Evolutionary conservation across 345 rosid genomes (phyloP), one percentile per base, ranked within the genome.

Genomic region (Raphanus raphanistrum): DNA sequence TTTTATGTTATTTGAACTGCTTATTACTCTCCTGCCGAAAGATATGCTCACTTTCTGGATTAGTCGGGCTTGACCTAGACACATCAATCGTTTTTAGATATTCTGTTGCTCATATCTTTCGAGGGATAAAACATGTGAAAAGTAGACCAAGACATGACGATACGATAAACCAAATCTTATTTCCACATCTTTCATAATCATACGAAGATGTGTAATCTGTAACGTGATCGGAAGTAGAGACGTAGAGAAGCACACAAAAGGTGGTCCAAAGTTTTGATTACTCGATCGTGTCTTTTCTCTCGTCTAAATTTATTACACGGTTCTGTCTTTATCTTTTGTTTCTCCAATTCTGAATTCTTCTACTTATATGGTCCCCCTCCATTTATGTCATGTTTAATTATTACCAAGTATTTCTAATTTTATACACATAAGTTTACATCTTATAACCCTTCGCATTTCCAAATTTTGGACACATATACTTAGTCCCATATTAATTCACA

Each of bases 201-300:
- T 60, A 59, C 52, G 32, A 68, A 68, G 27, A 68, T 50, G 15
- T 50, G 55, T 65, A 65, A 66, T 7, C 36, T 61, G 60, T 43
- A 12, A 16, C 32, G 5, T 67, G 59, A 59, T 5, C 70, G 26
- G 48, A 55, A 32, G 58, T 21, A 57, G 62, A 38, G 66, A 25
- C 41, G 74, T 61, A 33, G 57, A 63, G 32, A 76, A 69, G 52
- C 63, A 62, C 64, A 26, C 57, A 76, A 57, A 50, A 31, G 35
- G 75, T 77, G 80, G 80, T 70, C 76, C 80, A 77, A 54, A 60
- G 5, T n/a, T 48, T 26, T 68, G 63, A 69, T 27, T 61, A 50
- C 54, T 35, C 21, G 21, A 21, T 21, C 31, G 31, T 61, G 71
- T 70, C 45, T 7, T 64, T 64, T 64, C 26, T 4, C 67, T 68